These are phyloP conservation scores for Haplosporangium gracile DNA, from an alignment of 192 early-diverging fungal genomes.

Conservation along the genomic window DNA sequence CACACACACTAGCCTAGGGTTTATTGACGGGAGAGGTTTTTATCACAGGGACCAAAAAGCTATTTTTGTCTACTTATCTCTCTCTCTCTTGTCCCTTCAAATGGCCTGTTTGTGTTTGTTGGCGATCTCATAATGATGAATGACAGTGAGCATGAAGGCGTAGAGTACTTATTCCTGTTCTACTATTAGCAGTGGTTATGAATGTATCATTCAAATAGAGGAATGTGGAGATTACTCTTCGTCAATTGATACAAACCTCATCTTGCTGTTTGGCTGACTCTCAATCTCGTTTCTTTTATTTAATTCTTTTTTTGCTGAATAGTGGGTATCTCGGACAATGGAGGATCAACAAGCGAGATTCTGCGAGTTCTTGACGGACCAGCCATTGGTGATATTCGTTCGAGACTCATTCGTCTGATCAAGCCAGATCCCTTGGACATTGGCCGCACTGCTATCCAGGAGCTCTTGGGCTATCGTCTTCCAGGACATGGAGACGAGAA, in stretches of 20 bases:
- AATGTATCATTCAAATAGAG: neutral
- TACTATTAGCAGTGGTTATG: neutral
- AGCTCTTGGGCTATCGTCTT: slow-evolving; percentile 77
- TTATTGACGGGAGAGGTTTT: neutral
- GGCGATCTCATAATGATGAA: neutral
- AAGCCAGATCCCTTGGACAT: slow-evolving; percentile 67
- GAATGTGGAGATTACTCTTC: neutral
- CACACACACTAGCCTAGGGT: neutral
- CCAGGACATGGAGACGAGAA: slow-evolving; percentile 65
- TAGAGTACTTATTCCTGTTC: neutral
- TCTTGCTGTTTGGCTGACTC: neutral
- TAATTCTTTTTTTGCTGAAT: neutral
- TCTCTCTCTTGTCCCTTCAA: neutral
- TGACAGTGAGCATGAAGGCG: neutral
- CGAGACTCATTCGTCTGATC: slow-evolving; percentile 74
- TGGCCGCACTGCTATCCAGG: slow-evolving; percentile 73
- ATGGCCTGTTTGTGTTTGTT: neutral
- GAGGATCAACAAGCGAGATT: slow-evolving; percentile 75
- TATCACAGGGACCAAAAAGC: neutral
- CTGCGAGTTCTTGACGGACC: slow-evolving; percentile 82
- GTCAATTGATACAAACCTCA: too few species aligned
- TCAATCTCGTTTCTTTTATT: neutral
- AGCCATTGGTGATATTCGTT: slow-evolving; percentile 81
- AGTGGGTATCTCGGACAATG: slow-evolving; percentile 83
- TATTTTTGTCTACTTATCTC: neutral